Evolutionary conservation across 2,329 filamentous ascomycete genomes (phyloP), one percentile per base, ranked within the genome.

Genomic region (Dactylonectria macrodidyma): DNA sequence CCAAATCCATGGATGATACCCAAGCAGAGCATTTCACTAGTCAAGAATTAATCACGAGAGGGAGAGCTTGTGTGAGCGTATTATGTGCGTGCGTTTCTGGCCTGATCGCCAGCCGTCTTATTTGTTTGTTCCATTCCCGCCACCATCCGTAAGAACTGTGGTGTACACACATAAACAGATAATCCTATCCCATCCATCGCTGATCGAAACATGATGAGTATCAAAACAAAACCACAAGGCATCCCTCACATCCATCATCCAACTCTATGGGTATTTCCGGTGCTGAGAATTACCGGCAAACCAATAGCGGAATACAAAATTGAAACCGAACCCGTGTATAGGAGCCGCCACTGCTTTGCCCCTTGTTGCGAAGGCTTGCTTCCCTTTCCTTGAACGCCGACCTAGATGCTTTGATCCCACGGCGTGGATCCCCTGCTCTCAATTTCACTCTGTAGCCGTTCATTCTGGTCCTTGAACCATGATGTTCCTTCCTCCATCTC

Each of bases 401-500:
- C 52, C 68, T 73, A 80, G 41, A 75, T 70, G 72, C 71, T 74
- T 58, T 79, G 77, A 41, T 78, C 78, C 78, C 80, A 80, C 11
- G 81, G 79, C 41, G 81, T 79, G 33, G 77, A 78, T 6, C 68
- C 77, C 65, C 79, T 77, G 58, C 78, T 82, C 46, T 69, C 65
- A 46, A 77, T 60, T 62, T 82, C 81, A 65, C 78, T 81, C 60
- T 81, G 80, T 67, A 87, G 68, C 47, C 78, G 79, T 61, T 83
- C 80, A 44, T 82, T 85, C 74, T 87, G 84, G 59, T 81, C 80
- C 60, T 77, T 78, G 73, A 83, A 85, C 85, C 85, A 87, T 22
- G 80, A 78, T n/a, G 79, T 80, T 16, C 81, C 84, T 68, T 85
- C 80, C 67, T 86, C 83, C 76, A 87, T 80, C 64, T 85, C 84